These are phyloP conservation scores for Aureobasidium sp. DNA, from an alignment of 2,329 filamentous ascomycete species.

Conservation along the genomic window DNA sequence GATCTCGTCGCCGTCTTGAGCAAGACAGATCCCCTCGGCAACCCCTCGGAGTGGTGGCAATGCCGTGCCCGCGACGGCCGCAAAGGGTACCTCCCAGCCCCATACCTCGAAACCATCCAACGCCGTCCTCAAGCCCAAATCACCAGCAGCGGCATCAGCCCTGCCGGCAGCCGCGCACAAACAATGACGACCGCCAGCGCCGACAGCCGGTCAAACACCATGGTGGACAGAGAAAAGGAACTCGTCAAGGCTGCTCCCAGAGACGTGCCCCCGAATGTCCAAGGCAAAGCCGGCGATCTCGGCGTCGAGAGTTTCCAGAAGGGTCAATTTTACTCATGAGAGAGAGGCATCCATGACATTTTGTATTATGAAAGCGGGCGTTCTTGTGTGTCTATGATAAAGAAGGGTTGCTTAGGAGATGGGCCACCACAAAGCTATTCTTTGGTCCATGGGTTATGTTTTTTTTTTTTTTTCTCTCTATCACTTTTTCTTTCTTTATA, in stretches of 20 bases:
- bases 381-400: background rate
- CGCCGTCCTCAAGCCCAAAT: slow-evolving; percentile 43
- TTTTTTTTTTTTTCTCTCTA: background rate
- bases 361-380: slow-evolving; percentile 4
- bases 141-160: slow-evolving; percentile 36
- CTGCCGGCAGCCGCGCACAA: slow-evolving; percentile 43
- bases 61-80: slow-evolving; percentile 85
- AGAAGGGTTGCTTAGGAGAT: background rate
- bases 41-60: slow-evolving; percentile 94
- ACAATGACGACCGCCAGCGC: slow-evolving; percentile 45
- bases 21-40: slow-evolving; percentile 87
- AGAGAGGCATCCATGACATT: background rate
- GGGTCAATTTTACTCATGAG: slow-evolving; percentile 46
- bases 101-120: slow-evolving; percentile 76
- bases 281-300: slow-evolving; percentile 57
- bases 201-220: slow-evolving; percentile 37
- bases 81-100: slow-evolving; percentile 84
- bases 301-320: slow-evolving; percentile 65
- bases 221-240: slow-evolving; percentile 40
- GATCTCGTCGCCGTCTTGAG: slow-evolving; percentile 90
- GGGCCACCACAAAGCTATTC: background rate
- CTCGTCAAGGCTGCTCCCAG: slow-evolving; percentile 24
- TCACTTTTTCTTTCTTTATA: background rate
- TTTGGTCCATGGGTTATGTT: background rate
- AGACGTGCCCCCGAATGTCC: slow-evolving; percentile 39